phyloP scores from a whole-genome alignment of 2,329 filamentous ascomycete genomes.

The Zymoseptoria crescenta region DNA sequence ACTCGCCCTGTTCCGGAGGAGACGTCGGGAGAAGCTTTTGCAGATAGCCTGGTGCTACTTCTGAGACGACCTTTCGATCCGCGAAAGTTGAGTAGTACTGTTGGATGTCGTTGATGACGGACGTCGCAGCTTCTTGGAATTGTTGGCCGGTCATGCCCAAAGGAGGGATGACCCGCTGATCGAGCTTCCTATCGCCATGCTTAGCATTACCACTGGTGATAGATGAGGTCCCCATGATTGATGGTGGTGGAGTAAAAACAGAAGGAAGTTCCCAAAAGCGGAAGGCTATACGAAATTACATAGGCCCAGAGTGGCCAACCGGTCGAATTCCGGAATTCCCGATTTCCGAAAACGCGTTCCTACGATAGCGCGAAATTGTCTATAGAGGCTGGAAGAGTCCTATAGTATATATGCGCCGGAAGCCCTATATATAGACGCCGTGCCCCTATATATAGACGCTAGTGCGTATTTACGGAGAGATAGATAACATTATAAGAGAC shows the following conservation, averaged over 20 bases:
- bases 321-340: too few species aligned
- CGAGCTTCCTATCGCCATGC: slow-evolving; percentile 9
- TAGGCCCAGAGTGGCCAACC: too few species aligned
- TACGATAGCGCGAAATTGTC: too few species aligned
- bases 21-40: slow-evolving; percentile 64
- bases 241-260: not conserved
- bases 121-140: slow-evolving; percentile 68
- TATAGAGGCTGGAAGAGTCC: too few species aligned
- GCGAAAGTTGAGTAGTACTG: slow-evolving; percentile 73
- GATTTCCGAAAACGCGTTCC: too few species aligned
- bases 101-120: slow-evolving; percentile 76
- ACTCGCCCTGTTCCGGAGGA: slow-evolving; percentile 59
- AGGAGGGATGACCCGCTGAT: slow-evolving; percentile 25
- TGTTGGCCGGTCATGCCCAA: slow-evolving; percentile 66
- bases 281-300: not conserved
- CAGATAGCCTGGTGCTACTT: slow-evolving; percentile 78
- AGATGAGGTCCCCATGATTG: not conserved
- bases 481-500: too few species aligned
- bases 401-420: too few species aligned
- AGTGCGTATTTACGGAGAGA: too few species aligned
- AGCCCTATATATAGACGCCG: too few species aligned
- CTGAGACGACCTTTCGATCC: slow-evolving; percentile 63
- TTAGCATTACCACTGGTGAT: slow-evolving; percentile 4
- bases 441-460: too few species aligned
- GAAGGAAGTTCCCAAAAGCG: not conserved